Percentiles rank a stretch among this genome's conserved stretches.
phyloP scores from a whole-genome alignment of 805 yeast species.

The Allodekkera sacchari region DNA sequence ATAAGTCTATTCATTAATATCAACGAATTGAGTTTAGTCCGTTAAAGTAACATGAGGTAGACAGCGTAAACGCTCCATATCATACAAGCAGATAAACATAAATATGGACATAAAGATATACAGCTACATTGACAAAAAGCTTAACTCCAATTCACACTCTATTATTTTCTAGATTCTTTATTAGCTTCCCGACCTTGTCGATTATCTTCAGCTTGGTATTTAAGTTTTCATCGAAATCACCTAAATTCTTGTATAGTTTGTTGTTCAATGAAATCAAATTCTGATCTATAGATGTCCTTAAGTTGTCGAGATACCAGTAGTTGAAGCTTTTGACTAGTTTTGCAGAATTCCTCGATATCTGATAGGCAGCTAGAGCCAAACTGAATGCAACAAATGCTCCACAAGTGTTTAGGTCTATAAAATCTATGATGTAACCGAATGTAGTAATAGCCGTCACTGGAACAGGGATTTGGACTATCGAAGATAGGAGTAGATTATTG shows the following conservation, averaged over 20 bases:
- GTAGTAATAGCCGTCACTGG: slow-evolving; percentile 19
- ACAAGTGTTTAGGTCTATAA: slow-evolving; percentile 19
- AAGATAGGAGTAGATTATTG: slow-evolving; percentile 15
- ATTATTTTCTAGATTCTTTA: slow-evolving; percentile 1
- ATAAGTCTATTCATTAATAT: not conserved
- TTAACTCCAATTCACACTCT: not conserved
- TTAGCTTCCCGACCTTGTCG: not conserved
- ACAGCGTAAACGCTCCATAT: not conserved
- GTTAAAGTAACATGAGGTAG: not conserved
- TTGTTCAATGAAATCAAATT: slow-evolving; percentile 12
- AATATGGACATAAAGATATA: not conserved
- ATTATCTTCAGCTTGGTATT: slow-evolving; percentile 6
- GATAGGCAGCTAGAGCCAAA: slow-evolving; percentile 19
- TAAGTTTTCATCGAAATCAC: slow-evolving; percentile 8
- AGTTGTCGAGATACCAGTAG: slow-evolving; percentile 17
- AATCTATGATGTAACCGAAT: slow-evolving; percentile 19
- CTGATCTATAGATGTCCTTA: slow-evolving; percentile 20
- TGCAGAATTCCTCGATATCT: slow-evolving; percentile 15
- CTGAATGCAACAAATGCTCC: slow-evolving; percentile 21
- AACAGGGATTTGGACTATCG: slow-evolving; percentile 18
- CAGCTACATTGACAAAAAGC: not conserved
- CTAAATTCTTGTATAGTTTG: slow-evolving; percentile 11
- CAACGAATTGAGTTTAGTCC: not conserved
- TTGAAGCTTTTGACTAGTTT: slow-evolving; percentile 13
- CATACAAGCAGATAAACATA: not conserved